These are phyloP conservation scores for Artemisia tridentata DNA, from an alignment of 129 eudicot species.

Conservation along the genomic window DNA sequence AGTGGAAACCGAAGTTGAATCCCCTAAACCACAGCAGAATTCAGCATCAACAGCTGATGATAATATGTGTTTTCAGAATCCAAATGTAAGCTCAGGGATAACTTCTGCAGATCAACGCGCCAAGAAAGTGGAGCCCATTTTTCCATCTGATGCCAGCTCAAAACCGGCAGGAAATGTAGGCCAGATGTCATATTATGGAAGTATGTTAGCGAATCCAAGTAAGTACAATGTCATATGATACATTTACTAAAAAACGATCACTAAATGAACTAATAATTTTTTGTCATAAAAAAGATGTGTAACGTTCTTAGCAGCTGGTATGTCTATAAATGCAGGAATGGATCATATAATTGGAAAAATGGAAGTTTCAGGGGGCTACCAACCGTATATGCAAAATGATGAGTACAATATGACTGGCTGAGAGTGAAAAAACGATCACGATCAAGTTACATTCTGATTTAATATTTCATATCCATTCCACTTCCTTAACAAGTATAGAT, in stretches of 20 bases:
- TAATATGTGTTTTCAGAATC: conserved; percentile 55
- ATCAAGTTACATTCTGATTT: neutral
- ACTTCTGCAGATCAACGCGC: conserved; percentile 45
- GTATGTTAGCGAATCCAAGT: conserved; percentile 76
- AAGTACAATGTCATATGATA: conserved; percentile 17
- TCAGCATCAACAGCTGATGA: conserved; percentile 60
- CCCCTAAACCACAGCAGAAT: conserved; percentile 58
- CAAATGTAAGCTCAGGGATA: conserved; percentile 53
- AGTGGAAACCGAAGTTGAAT: conserved; percentile 84
- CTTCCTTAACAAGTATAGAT: conserved; percentile 29
- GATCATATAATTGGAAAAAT: conserved; percentile 79
- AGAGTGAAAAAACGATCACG: neutral
- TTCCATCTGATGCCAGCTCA: conserved; percentile 59
- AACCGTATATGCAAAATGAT: conserved; percentile 59
- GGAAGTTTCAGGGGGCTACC: conserved; percentile 74
- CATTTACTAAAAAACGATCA: neutral
- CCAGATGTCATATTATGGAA: conserved; percentile 76
- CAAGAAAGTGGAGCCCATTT: conserved; percentile 63
- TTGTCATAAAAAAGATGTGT: conserved; percentile 8
- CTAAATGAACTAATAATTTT: neutral
- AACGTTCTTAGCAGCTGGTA: conserved; percentile 26
- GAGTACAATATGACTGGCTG: conserved; percentile 77
- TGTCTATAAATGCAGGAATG: conserved; percentile 62
- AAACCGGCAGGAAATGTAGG: conserved; percentile 47
- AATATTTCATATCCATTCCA: conserved; percentile 17